These are phyloP conservation scores for Cryptosporidium xiaoi DNA, from an alignment of 169 alveolate genomes.

Conservation along the genomic window DNA sequence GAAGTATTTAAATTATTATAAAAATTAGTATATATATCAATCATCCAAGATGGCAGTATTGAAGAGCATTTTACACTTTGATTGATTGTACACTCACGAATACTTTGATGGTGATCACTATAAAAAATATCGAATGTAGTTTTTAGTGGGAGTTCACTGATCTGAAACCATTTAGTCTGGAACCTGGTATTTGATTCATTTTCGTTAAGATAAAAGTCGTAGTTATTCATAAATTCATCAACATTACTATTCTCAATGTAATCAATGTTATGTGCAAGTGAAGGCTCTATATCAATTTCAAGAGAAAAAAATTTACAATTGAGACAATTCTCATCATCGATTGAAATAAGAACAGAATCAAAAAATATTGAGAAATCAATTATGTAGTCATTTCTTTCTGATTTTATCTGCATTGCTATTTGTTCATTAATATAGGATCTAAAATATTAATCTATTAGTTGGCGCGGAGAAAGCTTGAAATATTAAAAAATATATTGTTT, in stretches of 20 bases:
- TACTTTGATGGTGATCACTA: slow-evolving; percentile 13
- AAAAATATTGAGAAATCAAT: slow-evolving; percentile 26
- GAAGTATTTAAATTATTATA: background rate
- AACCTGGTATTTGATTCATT: slow-evolving; percentile 43
- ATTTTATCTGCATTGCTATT: background rate
- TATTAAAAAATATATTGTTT: background rate
- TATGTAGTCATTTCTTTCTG: background rate
- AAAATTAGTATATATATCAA: slow-evolving; percentile 22
- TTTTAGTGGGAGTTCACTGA: background rate
- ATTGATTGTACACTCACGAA: slow-evolving; percentile 43
- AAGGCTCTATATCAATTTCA: slow-evolving; percentile 41
- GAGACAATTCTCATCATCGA: slow-evolving; percentile 12
- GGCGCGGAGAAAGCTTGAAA: background rate
- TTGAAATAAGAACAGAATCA: slow-evolving; percentile 23
- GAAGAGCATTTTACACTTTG: background rate
- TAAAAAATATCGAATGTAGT: slow-evolving; percentile 21
- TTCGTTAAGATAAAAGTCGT: background rate
- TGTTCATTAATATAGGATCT: background rate
- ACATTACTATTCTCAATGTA: background rate
- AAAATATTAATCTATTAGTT: background rate
- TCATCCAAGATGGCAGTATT: slow-evolving; percentile 40
- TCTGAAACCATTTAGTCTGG: slow-evolving; percentile 37
- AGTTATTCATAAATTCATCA: background rate
- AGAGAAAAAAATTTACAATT: slow-evolving; percentile 22
- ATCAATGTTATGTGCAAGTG: slow-evolving; percentile 3